These are phyloP conservation scores for Macrophomina tecta DNA, from an alignment of 2,329 filamentous ascomycete species.

Conservation along the genomic window DNA sequence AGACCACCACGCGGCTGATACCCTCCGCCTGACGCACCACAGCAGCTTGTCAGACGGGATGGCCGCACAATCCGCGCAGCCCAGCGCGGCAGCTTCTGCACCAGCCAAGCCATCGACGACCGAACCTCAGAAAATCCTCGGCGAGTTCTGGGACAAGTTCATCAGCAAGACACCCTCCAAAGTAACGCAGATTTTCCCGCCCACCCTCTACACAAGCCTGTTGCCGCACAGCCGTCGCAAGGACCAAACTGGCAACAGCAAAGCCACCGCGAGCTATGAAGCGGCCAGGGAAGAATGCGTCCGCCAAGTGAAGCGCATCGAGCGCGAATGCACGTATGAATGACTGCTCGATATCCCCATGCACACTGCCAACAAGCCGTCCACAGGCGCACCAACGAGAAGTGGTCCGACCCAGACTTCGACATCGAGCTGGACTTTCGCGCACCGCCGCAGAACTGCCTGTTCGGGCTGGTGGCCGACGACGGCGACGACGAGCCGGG, in stretches of 20 bases:
- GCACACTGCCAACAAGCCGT: not conserved
- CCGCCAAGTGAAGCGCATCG: constrained; percentile 64
- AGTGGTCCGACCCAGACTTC: constrained; percentile 86
- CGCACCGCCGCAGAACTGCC: constrained; percentile 45
- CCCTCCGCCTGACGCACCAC: too few relatives aligned
- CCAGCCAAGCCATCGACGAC: constrained; percentile 43
- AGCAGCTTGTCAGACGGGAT: too few relatives aligned
- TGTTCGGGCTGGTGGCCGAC: constrained; percentile 16
- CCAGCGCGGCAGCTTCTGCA: too few relatives aligned
- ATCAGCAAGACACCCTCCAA: constrained; percentile 72
- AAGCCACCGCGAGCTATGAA: constrained; percentile 72
- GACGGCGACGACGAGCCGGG: not conserved
- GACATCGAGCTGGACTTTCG: constrained; percentile 77
- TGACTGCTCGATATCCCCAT: not conserved
- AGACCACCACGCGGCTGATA: too few relatives aligned
- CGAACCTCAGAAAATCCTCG: constrained; percentile 70
- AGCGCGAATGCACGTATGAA: constrained; percentile 63
- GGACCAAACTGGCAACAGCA: constrained; percentile 47
- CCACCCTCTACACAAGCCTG: constrained; percentile 63
- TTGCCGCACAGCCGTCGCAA: constrained; percentile 57
- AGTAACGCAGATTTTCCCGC: constrained; percentile 71
- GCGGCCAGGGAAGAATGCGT: constrained; percentile 73
- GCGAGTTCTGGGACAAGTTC: constrained; percentile 74
- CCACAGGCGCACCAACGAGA: constrained; percentile 72
- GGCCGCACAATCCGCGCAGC: too few relatives aligned